A percentile compares a stretch with the other conserved stretches of the same genome.
These are phyloP conservation scores for Xylogone sp. DNA, from an alignment of 2,329 filamentous ascomycete genomes.

Conservation along the genomic window DNA sequence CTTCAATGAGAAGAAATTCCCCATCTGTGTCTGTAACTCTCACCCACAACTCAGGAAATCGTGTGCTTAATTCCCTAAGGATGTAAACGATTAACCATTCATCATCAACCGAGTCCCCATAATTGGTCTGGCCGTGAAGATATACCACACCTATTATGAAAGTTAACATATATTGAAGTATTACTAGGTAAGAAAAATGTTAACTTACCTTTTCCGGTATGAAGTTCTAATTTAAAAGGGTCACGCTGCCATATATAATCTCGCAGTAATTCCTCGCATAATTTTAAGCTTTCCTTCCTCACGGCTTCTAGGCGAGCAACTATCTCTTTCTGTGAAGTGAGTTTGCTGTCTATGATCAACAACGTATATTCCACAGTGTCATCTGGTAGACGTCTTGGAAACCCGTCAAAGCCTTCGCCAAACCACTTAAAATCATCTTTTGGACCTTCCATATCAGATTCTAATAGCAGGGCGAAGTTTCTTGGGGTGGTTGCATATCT, in stretches of 20 bases:
- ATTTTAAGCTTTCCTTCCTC: slow-evolving; percentile 61
- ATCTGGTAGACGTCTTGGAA: slow-evolving; percentile 69
- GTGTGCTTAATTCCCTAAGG: slow-evolving; percentile 73
- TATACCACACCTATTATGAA: slow-evolving; percentile 45
- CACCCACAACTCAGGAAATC: slow-evolving; percentile 73
- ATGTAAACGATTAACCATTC: slow-evolving; percentile 97
- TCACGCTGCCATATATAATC: slow-evolving; percentile 97
- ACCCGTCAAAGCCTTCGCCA: slow-evolving; percentile 52
- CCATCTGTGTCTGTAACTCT: slow-evolving; percentile 84
- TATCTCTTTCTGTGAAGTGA: slow-evolving; percentile 50
- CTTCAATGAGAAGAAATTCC: slow-evolving; percentile 92
- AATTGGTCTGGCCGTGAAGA: slow-evolving; percentile 76
- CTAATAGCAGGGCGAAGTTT: no score
- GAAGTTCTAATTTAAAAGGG: slow-evolving; percentile 60
- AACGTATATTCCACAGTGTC: slow-evolving; percentile 85
- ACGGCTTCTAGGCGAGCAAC: slow-evolving; percentile 66
- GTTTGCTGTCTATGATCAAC: slow-evolving; percentile 60
- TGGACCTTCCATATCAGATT: slow-evolving; percentile 27
- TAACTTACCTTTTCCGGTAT: slow-evolving; percentile 52
- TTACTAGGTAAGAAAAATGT: slow-evolving; percentile 1
- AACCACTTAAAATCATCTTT: slow-evolving; percentile 62
- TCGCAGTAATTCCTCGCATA: slow-evolving; percentile 63
- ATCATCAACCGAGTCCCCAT: slow-evolving; percentile 91
- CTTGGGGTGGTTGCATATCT: no score
- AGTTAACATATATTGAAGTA: slow-evolving; percentile 7